Base-by-base conservation (phyloP, 805 yeast species). In the Isabelozyma rhagii region DNA sequence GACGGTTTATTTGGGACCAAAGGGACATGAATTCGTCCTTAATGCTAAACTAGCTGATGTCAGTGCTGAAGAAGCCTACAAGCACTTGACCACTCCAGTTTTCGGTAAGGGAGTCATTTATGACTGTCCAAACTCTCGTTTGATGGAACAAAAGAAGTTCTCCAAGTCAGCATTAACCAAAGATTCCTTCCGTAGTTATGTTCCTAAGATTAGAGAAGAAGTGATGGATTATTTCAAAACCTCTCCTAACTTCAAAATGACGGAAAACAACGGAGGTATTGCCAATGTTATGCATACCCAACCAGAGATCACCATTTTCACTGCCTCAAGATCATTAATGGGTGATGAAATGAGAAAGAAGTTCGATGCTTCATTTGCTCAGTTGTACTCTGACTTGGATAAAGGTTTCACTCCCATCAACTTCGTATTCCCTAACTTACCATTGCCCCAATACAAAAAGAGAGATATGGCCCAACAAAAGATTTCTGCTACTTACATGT, bases 91-190 rank as follows among this genome's bases (percentile, higher is more conserved):
- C n/a, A 93, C 98, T n/a, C 99, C 99, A 11, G 97, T 91, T 13
- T 94, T 94, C 59, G 99, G 99, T 60, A 84, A 91, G 63, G 99
- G 98, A 62, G 99, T 94, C 48, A 88, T 94, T 47, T 94, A 94
- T 67, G 99, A 94, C 73, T 93, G 97, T 72, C 90, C 99, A 55
- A 94, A 94, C 74, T 73, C 83, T 62, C 83, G 91, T 57, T 81
- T 94, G 62, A 94, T 94, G 99, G 99, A 94, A 68, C 99, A 94
- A 72, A 94, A 94, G 82, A 94, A 91, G 75, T 94, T 94, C 63
- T 96, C 92, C 54, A 94, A 94, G 72, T 81, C 82, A 48, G 96
- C 97, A 18, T 79, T 94, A 59, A 87, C 97, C 27, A 82, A 81
- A 55, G 97, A 89, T 43, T 82, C 96, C 1, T 94, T 94, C 76